Evolutionary conservation across 345 rosid species (phyloP), one percentile per base, ranked within the genome.

Genomic region (Alliaria petiolata): DNA sequence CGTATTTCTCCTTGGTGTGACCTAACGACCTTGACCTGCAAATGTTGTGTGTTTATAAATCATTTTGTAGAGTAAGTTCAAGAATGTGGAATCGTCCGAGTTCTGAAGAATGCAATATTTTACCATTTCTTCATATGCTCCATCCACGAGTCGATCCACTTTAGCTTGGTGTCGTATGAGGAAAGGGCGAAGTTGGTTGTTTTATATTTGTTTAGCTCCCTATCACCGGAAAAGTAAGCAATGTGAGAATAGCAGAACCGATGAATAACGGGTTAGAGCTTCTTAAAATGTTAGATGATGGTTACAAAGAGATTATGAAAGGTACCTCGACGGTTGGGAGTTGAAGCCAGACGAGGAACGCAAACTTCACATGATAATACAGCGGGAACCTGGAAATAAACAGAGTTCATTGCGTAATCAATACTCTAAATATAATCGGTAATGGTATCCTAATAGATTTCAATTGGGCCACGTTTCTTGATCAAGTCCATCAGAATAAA

Each of bases 351-450:
- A 86, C 84, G 33, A 87, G 90, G 76, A 87, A 85, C 7, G 89
- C 91, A 76, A 87, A 86, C 72, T 90, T 90, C 65, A 75, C 63
- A 70, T 83, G 90, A 79, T 87, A 86, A 71, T 87, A 87, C 50
- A 84, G 65, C 0, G 96, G 87, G 76, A 82, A 69, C 96, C 92
- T 85, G 80, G 45, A 70, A 63, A 39, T 20, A 14, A 3, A 28
- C 22, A 4, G 5, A 47, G 39, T 17, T 14, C 8, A 3, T 8
- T 5, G 38, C 31, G 40, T 38, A 33, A 1, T 15, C 20, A 31
- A 35, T 17, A 17, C 15, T 17, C 8, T 26, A 60, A 12, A n/a
- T 42, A 3, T 5, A 22, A 33, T 19, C 8, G 12, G 33, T 3
- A 33, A 16, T 43, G n/a, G n/a, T n/a, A n/a, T n/a, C n/a, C n/a